These are phyloP conservation scores for Rhizophagus clarus DNA, from an alignment of 192 early-diverging fungal species.

Conservation along the genomic window DNA sequence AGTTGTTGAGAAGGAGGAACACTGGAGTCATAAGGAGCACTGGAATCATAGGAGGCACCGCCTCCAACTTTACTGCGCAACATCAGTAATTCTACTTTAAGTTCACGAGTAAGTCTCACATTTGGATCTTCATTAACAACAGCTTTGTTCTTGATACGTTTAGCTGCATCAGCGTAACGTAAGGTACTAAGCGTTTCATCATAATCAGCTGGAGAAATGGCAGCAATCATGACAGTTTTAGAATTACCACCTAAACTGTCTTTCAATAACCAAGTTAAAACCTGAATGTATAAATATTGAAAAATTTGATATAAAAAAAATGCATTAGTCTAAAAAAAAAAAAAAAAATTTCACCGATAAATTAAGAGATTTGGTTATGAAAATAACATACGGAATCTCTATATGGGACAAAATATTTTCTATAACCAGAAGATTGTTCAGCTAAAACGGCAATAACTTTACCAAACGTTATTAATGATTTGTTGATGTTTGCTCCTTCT, in stretches of 20 bases:
- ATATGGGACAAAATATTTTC: conserved; percentile 78
- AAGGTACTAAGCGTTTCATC: conserved; percentile 83
- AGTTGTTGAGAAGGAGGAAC: conserved; percentile 37
- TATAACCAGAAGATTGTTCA: conserved; percentile 53
- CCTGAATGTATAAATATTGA: conserved; percentile 38
- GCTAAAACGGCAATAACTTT: conserved; percentile 93
- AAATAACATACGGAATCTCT: conserved; percentile 73
- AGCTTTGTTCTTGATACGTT: conserved; percentile 88
- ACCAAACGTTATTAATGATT: conserved; percentile 85
- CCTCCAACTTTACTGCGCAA: conserved; percentile 58
- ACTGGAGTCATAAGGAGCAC: conserved; percentile 32
- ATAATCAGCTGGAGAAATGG: conserved; percentile 75
- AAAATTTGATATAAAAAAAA: background rate
- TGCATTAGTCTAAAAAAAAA: background rate
- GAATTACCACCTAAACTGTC: conserved; percentile 86
- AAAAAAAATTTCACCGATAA: background rate
- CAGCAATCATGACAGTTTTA: conserved; percentile 78
- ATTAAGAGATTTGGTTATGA: conserved; percentile 4
- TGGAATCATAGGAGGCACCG: conserved; percentile 30
- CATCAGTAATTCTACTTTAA: conserved; percentile 76
- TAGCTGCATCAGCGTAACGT: conserved; percentile 89
- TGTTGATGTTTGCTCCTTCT: conserved; percentile 96
- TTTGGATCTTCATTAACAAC: conserved; percentile 90
- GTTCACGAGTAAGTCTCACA: conserved; percentile 73
- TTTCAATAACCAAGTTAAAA: conserved; percentile 81